Base-by-base conservation (phyloP, 2,329 filamentous ascomycete genomes). In the Trichoderma atrobrunneum region DNA sequence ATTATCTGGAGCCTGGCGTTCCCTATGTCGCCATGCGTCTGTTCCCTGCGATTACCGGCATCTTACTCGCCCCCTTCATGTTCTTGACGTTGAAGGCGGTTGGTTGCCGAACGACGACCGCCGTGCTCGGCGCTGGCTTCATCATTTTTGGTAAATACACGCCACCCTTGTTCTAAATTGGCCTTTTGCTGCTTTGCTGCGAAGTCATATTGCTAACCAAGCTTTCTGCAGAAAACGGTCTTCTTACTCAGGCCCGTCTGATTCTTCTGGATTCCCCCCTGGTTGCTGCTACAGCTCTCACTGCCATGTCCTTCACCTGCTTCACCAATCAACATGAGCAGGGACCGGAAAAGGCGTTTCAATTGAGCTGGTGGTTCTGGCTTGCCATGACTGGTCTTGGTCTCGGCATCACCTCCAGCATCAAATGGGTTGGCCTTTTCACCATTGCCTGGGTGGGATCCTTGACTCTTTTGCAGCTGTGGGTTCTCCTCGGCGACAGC, bases 341-440 rank as follows among this genome's bases (percentile, higher is more conserved):
- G 77, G 96, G 96, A 24, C 95, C 95, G 11, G 86, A 89, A 18
- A 93, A 94, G 83, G 95, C 96, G 24, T 99, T 99, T 84, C 87
- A 91, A 76, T 88, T 92, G 10, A 91, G 90, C 78, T 99, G 96
- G 96, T 99, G 96, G 96, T 98, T 98, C 85, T 99, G 96, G 95
- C 88, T 99, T 70, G 87, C 88, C 72, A 90, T 93, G 80, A 97
- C 93, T 59, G 96, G 96, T 77, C 84, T 99, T 57, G 93, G 92
- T 48, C 87, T 99, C 65, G 96, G 96, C 74, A 91, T 95, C 65
- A 98, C 96, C 8, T 89, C 91, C 74, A 98, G 95, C 84, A 95
- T 98, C 79, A 99, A 99, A 86, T 99, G 96, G 96, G 96, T 99
- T 79, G 96, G 96, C 65, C 87, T 99, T 67, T 98, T 99, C 86